Percentiles rank a stretch among this genome's conserved stretches.
Evolutionary conservation across 768 basidiomycete genomes (phyloP).

Genomic region (Kwoniella newhampshirensis): DNA sequence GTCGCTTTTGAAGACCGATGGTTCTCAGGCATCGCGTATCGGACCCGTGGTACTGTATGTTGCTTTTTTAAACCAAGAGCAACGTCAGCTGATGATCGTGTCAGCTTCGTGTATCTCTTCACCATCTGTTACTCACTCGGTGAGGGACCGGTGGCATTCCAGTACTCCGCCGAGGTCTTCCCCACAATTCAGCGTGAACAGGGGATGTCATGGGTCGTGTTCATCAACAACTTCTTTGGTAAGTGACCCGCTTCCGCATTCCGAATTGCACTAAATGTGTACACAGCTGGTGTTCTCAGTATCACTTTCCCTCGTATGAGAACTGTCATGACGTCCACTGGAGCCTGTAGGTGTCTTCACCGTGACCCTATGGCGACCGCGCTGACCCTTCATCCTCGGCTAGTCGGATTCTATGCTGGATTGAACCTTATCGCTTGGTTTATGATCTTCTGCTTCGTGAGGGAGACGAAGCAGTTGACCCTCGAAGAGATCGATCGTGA

Average conservation of each 20-base stretch:
- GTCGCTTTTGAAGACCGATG: constrained; percentile 59
- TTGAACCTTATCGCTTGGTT: constrained; percentile 40
- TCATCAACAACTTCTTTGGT: constrained; percentile 27
- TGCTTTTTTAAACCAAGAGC: constrained; percentile 23
- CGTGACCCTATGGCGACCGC: background rate
- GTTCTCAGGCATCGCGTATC: constrained; percentile 52
- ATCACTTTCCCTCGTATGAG: constrained; percentile 64
- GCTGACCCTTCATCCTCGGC: constrained; percentile 5
- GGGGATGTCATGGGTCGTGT: constrained; percentile 63
- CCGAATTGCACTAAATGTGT: no score
- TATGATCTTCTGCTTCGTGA: constrained; percentile 24
- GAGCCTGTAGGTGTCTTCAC: constrained; percentile 68
- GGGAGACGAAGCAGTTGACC: constrained; percentile 18
- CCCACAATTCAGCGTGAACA: constrained; percentile 74
- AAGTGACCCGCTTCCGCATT: no score
- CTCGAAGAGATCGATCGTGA: constrained; percentile 30
- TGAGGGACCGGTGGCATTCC: constrained; percentile 67
- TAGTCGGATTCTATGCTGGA: constrained; percentile 45
- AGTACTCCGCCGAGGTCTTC: constrained; percentile 86
- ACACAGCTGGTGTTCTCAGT: constrained; percentile 38
- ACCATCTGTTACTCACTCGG: constrained; percentile 26
- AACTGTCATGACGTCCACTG: constrained; percentile 65
- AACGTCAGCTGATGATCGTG: constrained; percentile 66
- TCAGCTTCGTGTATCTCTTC: constrained; percentile 70
- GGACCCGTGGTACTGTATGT: constrained; percentile 53